phyloP scores from a whole-genome alignment of 2,329 filamentous ascomycete genomes.

The Lanzia echinophila region DNA sequence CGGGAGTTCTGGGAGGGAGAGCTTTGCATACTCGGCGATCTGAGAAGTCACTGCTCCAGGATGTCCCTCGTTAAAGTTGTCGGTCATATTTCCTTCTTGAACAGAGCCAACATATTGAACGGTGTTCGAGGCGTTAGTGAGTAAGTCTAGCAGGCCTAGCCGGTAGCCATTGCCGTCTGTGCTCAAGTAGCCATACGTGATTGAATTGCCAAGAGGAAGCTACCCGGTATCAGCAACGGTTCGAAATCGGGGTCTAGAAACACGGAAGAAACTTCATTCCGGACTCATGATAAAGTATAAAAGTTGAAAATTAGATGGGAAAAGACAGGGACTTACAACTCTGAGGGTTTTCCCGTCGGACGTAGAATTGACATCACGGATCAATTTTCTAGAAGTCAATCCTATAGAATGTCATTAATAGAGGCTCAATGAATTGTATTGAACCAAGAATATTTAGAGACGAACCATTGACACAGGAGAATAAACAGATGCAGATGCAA shows the following conservation, averaged over 20 bases:
- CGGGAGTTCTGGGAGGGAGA: constrained; percentile 20
- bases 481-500: constrained; percentile 1
- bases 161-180: constrained; percentile 36
- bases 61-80: constrained; percentile 32
- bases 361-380: background rate
- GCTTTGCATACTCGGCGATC: constrained; percentile 20
- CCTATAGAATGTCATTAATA: no score
- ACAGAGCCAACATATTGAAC: constrained; percentile 31
- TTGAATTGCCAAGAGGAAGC: constrained; percentile 33
- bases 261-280: background rate
- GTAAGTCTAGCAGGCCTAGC: constrained; percentile 21
- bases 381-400: background rate
- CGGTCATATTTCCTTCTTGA: constrained; percentile 28
- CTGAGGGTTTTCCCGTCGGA: background rate
- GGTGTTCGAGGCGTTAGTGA: constrained; percentile 19
- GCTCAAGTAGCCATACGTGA: constrained; percentile 31
- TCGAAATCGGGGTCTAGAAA: background rate
- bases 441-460: background rate
- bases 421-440: no score
- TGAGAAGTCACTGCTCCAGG: constrained; percentile 28
- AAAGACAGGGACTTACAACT: constrained; percentile 1
- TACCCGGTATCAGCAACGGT: background rate
- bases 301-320: background rate
- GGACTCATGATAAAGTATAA: background rate
- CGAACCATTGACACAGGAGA: constrained; percentile 6